Conservation (phyloP, 2,329 filamentous ascomycete genomes). For the Microdochium bolleyi region DNA sequence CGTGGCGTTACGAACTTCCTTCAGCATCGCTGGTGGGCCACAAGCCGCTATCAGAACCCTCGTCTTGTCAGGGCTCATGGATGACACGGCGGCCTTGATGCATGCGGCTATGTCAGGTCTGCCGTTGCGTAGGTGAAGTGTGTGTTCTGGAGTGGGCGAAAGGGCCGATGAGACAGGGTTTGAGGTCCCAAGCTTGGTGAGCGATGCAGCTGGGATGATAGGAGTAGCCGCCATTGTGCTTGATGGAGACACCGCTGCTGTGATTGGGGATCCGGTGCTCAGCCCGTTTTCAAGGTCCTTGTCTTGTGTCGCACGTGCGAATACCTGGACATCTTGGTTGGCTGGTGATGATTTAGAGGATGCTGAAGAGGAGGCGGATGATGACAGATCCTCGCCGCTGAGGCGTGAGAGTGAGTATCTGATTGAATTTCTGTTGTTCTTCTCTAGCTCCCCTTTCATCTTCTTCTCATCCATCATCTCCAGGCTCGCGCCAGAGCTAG, state of each 20-base stretch:
- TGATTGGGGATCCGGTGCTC: not conserved
- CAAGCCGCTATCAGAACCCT: constrained; percentile 38
- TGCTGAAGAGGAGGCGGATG: not conserved
- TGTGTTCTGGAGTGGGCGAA: constrained; percentile 7
- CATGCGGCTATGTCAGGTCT: constrained; percentile 30
- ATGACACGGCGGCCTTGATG: constrained; percentile 27
- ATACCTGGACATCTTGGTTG: too few species aligned
- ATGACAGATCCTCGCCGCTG: not conserved
- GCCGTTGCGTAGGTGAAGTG: constrained; percentile 24
- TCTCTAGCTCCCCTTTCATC: not conserved
- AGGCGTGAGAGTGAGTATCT: not conserved
- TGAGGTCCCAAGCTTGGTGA: constrained; percentile 4
- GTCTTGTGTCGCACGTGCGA: not conserved
- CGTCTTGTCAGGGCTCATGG: constrained; percentile 18
- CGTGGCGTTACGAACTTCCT: constrained; percentile 32
- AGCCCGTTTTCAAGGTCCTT: not conserved
- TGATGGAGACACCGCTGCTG: not conserved
- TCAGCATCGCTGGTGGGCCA: constrained; percentile 36
- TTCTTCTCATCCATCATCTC: not conserved
- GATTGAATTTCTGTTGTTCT: not conserved
- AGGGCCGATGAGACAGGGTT: constrained; percentile 4
- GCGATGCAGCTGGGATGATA: not conserved
- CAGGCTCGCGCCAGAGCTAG: constrained; percentile 1
- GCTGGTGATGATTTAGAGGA: not conserved
- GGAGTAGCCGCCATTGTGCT: not conserved